Evolutionary conservation across 1,284 basidiomycete species (phyloP), one percentile per base, ranked within the genome.

Genomic region (Microbotryomycetes sp.): DNA sequence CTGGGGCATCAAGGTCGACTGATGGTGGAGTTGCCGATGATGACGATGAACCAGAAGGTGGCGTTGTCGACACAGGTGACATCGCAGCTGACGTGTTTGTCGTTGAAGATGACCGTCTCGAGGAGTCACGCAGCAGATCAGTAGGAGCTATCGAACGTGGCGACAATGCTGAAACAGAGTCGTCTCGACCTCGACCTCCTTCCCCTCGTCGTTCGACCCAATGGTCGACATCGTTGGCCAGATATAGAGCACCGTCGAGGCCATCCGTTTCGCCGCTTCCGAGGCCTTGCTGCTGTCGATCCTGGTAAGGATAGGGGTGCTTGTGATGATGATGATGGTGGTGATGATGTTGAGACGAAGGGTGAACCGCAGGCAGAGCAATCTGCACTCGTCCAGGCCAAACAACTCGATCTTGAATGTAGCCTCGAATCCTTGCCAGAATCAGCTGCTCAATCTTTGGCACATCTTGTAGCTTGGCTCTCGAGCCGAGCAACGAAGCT

Each of bases 381-480:
- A 69, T 46, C 52, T 66, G 58, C 25, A 69, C 63, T 4, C 67
- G 46, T 0, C 67, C 67, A 2, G 67, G 67, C 67, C 67, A 69
- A 12, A 69, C 67, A 6, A 69, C 60, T 1, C 59, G 52, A 49
- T 69, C 67, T 45, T 62, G 76, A 19, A 83, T 77, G 54, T 75
- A 77, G 2, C 75, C 75, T 29, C 81, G 75, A 0, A 83, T 68
- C 3, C 81, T 75, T 4, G 78, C 77, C 2, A 80, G 69, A 56
- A 83, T 76, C 30, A 83, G 76, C 69, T 83, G 81, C 65, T 83
- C 81, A 47, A 83, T 78, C 70, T 83, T 83, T 12, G 82, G 82
- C 2, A 82, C 79, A 67, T 83, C 81, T 65, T 82, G 80, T 22
- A 83, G 73, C 71, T 82, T 82, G 5, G 81, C 81, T 55, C 81